Evolutionary conservation across 345 rosid genomes (phyloP).

Genomic region (Conringia planisiliqua): DNA sequence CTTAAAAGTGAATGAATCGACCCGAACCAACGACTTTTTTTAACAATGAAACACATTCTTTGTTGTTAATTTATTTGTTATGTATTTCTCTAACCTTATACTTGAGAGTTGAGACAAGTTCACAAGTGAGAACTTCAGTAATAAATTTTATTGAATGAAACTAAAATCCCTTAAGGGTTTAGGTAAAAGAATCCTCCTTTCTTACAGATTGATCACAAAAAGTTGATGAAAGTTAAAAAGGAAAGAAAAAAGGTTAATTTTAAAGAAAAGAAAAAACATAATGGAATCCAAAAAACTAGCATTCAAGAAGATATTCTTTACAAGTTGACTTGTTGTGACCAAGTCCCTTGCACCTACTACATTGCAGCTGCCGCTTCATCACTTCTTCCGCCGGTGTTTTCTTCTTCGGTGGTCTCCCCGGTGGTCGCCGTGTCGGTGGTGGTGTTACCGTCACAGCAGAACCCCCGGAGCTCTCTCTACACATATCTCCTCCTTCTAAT

Average conservation of each 20-base stretch:
- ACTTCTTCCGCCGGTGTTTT: slow-evolving; percentile 54
- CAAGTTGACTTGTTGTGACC: slow-evolving; percentile 98
- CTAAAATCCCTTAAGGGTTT: neutral
- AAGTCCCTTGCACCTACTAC: slow-evolving; percentile 96
- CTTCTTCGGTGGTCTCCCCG: slow-evolving; percentile 81
- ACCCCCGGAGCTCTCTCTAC: slow-evolving; percentile 43
- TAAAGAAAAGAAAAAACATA: neutral
- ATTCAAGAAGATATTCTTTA: slow-evolving; percentile 58
- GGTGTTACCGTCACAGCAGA: slow-evolving; percentile 72
- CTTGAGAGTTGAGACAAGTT: neutral
- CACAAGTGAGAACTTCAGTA: neutral
- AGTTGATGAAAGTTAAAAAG: neutral
- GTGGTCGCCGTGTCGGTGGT: slow-evolving; percentile 80
- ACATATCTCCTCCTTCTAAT: slow-evolving; percentile 45
- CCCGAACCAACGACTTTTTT: neutral
- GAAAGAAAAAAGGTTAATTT: neutral
- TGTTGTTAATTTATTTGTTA: neutral
- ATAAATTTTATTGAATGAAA: neutral
- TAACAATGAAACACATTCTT: neutral
- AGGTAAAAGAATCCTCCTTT: neutral
- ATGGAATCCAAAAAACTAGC: slow-evolving; percentile 12
- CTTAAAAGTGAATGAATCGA: neutral
- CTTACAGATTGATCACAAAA: slow-evolving; percentile 18
- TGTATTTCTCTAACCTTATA: neutral
- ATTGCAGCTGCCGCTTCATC: slow-evolving; percentile 84